These are phyloP conservation scores for Wickerhamomyces sp. DNA, from an alignment of 1,139 yeast genomes.

Conservation along the genomic window DNA sequence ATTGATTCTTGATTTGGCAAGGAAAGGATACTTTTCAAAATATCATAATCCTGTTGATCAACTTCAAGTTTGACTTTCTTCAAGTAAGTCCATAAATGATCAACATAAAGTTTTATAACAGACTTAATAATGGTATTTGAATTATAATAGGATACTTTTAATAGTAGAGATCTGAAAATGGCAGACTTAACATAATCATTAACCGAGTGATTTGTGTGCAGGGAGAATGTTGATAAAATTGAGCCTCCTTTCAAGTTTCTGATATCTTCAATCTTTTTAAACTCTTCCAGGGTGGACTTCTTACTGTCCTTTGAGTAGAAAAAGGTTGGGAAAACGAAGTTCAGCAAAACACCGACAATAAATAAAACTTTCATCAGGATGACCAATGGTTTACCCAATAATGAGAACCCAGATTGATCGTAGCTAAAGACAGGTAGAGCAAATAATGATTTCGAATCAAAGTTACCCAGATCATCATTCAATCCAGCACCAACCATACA, in stretches of 20 bases:
- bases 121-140: slow-evolving; percentile 17
- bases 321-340: slow-evolving; percentile 24
- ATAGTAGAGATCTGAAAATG: slow-evolving; percentile 25
- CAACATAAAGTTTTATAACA: slow-evolving; percentile 20
- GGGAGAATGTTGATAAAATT: slow-evolving; percentile 19
- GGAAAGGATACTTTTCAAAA: slow-evolving; percentile 23
- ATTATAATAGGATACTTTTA: slow-evolving; percentile 19
- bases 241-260: slow-evolving; percentile 15
- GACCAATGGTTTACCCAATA: slow-evolving; percentile 19
- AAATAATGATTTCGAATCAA: slow-evolving; percentile 25
- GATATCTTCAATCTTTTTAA: slow-evolving; percentile 12
- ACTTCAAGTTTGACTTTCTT: slow-evolving; percentile 16
- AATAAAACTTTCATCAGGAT: slow-evolving; percentile 15
- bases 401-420: slow-evolving; percentile 23
- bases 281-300: slow-evolving; percentile 5
- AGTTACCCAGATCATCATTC: slow-evolving; percentile 24
- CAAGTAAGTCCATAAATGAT: slow-evolving; percentile 25
- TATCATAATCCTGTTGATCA: slow-evolving; percentile 19
- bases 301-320: slow-evolving; percentile 11
- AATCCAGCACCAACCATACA: slow-evolving; percentile 30
- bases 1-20: slow-evolving; percentile 22
- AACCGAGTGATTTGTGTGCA: slow-evolving; percentile 18
- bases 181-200: slow-evolving; percentile 24
- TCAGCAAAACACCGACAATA: slow-evolving; percentile 22
- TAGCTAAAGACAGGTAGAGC: slow-evolving; percentile 28